Percentiles rank a stretch among this genome's conserved stretches.
Conservation (phyloP, 2,329 filamentous ascomycete genomes). For the Colletotrichum cereale region DNA sequence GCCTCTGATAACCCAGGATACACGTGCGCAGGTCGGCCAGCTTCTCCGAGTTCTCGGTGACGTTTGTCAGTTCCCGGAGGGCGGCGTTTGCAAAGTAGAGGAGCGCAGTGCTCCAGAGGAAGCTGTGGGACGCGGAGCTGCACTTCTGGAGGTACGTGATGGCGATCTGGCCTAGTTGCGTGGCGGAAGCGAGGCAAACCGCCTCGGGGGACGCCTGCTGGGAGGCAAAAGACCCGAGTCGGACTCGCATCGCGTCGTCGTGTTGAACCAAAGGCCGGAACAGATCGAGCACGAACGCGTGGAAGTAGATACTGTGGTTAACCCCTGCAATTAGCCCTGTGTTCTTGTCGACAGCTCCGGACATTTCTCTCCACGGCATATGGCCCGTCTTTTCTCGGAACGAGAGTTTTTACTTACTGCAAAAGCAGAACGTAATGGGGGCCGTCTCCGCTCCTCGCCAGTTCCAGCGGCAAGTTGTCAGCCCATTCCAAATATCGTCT, state of each 20-base stretch:
- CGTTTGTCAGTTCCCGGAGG: background rate
- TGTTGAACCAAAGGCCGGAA: constrained; percentile 18
- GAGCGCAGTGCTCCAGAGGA: constrained; percentile 23
- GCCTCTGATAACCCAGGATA: constrained; percentile 17
- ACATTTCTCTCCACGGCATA: background rate
- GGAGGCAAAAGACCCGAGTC: constrained; percentile 19
- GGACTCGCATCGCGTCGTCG: constrained; percentile 9
- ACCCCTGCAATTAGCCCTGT: background rate
- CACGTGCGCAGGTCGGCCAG: constrained; percentile 8
- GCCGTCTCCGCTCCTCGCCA: constrained; percentile 16
- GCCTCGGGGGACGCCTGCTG: constrained; percentile 22
- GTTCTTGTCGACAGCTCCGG: background rate
- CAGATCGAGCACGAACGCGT: constrained; percentile 16
- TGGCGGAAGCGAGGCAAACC: background rate
- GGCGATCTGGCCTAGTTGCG: constrained; percentile 2
- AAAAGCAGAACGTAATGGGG: constrained; percentile 15
- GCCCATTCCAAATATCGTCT: constrained; percentile 16
- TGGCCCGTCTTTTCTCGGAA: too few relatives aligned
- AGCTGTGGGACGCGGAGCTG: constrained; percentile 12
- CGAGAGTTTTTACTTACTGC: constrained; percentile 6
- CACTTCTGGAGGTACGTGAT: constrained; percentile 8
- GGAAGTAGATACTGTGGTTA: constrained; percentile 12
- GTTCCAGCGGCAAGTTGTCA: constrained; percentile 1
- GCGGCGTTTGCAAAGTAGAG: constrained; percentile 19
- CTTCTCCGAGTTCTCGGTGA: constrained; percentile 1